These are phyloP conservation scores for Glebionis coronaria DNA, from an alignment of 129 eudicot genomes.

Conservation along the genomic window DNA sequence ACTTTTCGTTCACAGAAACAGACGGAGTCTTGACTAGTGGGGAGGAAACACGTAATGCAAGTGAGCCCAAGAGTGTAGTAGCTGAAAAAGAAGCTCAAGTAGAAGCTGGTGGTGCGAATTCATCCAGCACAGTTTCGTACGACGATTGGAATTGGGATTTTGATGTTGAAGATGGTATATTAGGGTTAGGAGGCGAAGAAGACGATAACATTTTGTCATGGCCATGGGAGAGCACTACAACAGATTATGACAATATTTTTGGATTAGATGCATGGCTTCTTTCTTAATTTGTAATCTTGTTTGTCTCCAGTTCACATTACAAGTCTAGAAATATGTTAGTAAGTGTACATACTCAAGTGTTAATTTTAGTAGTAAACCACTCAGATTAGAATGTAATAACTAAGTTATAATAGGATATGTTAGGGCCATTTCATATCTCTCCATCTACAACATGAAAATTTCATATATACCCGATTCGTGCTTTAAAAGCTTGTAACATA, in stretches of 20 bases:
- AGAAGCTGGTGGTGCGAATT: constrained; percentile 21
- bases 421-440: no score
- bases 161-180: constrained; percentile 12
- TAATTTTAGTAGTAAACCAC: no score
- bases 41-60: background rate
- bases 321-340: no score
- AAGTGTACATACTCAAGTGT: no score
- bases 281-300: constrained; percentile 2
- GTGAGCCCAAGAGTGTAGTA: background rate
- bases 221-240: constrained; percentile 31
- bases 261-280: constrained; percentile 12
- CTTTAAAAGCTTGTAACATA: no score
- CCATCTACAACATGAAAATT: no score
- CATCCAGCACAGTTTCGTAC: constrained; percentile 1
- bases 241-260: constrained; percentile 3
- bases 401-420: no score
- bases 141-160: constrained; percentile 28
- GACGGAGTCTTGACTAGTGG: background rate
- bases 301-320: no score
- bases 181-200: constrained; percentile 25
- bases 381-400: no score
- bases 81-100: background rate
- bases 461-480: no score
- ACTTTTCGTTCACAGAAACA: background rate
- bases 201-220: constrained; percentile 23